These are phyloP conservation scores for Agrostemma githago DNA, from an alignment of 148 eudicot species.

Conservation along the genomic window DNA sequence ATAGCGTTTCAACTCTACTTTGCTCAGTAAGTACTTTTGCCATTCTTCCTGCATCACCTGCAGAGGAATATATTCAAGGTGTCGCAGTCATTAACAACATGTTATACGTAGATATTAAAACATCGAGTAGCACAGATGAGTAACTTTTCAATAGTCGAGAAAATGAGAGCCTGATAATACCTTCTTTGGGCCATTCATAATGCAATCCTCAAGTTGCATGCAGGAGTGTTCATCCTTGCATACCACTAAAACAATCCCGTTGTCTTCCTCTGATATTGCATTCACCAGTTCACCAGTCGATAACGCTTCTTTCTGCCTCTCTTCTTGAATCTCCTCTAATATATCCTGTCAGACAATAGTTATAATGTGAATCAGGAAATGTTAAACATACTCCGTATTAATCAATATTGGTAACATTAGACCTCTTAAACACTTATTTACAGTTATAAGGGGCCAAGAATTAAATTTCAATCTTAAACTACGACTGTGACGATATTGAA, in stretches of 20 bases:
- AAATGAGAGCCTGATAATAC: constrained; percentile 28
- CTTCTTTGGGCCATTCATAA: constrained; percentile 67
- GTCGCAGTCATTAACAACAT: constrained; percentile 2
- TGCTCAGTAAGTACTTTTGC: constrained; percentile 94
- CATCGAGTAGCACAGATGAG: neutral
- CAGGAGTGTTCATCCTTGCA: constrained; percentile 97
- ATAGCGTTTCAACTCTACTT: constrained; percentile 72
- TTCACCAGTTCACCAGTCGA: constrained; percentile 33
- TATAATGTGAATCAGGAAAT: constrained; percentile 12
- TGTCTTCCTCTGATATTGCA: constrained; percentile 38
- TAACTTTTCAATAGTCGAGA: neutral
- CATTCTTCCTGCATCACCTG: constrained; percentile 94
- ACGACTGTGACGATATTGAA: constrained; percentile 8
- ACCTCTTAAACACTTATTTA: neutral
- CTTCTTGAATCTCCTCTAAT: constrained; percentile 78
- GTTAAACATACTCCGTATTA: neutral
- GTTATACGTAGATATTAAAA: neutral
- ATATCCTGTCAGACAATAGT: constrained; percentile 55
- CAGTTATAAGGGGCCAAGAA: neutral
- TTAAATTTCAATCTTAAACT: neutral
- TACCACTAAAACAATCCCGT: constrained; percentile 76
- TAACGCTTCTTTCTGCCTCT: constrained; percentile 53
- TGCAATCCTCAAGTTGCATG: constrained; percentile 96
- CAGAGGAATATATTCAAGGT: constrained; percentile 10
- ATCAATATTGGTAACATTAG: neutral